Conservation (phyloP, 345 rosid species). For the Pistacia atlantica region DNA sequence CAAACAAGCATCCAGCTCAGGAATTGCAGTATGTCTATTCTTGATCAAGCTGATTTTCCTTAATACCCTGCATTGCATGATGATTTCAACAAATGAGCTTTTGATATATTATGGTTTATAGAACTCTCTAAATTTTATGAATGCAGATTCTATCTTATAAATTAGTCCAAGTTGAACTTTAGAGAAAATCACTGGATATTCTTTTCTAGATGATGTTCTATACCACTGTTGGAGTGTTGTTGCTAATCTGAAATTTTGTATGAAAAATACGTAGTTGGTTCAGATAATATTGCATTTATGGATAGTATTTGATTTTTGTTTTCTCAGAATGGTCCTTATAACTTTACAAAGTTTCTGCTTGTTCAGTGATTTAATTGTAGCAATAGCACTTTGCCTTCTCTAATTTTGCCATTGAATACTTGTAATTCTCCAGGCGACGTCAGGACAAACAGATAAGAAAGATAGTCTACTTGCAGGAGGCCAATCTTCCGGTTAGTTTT, state of each 20-base stretch:
- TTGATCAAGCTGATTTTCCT: not conserved
- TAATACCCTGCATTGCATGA: not conserved
- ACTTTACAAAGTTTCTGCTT: not conserved
- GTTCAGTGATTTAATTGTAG: not conserved
- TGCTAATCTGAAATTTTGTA: not conserved
- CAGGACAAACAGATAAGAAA: constrained; percentile 50
- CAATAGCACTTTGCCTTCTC: not conserved
- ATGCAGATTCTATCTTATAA: not conserved
- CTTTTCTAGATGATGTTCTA: not conserved
- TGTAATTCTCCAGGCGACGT: constrained; percentile 40
- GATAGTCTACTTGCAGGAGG: constrained; percentile 37
- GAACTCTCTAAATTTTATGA: not conserved
- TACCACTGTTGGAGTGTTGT: not conserved
- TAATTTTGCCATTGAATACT: constrained; percentile 5
- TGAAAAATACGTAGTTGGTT: not conserved
- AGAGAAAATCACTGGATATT: not conserved
- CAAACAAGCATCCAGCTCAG: constrained; percentile 89
- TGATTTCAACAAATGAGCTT: not conserved
- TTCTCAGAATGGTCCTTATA: not conserved
- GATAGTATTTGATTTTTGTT: no score
- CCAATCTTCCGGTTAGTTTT: constrained; percentile 66
- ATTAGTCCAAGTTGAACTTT: not conserved
- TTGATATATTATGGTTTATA: not conserved
- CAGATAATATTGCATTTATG: no score
- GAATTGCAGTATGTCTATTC: constrained; percentile 52